phyloP scores from a whole-genome alignment of 768 basidiomycete genomes.

The Strobilomyces echinocephalus region DNA sequence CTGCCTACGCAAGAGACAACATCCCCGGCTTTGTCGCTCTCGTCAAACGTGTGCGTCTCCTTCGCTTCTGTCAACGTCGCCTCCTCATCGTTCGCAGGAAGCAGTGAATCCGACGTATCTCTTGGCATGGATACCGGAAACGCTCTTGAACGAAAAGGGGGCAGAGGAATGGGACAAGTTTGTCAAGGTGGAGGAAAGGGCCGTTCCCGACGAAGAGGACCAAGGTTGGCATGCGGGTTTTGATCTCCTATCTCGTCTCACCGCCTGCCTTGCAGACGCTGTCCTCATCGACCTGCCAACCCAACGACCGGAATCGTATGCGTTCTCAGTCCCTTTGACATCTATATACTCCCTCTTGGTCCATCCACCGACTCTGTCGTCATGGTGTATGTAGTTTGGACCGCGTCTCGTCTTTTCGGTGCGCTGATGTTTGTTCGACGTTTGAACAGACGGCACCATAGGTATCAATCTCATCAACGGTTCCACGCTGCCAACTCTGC shows the following conservation, averaged over 20 bases:
- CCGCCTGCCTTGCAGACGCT: slow-evolving; percentile 47
- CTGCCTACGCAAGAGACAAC: slow-evolving; percentile 86
- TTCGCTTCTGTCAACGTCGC: slow-evolving; percentile 1
- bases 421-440: background rate
- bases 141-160: slow-evolving; percentile 76
- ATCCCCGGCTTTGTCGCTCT: slow-evolving; percentile 90
- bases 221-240: slow-evolving; percentile 47
- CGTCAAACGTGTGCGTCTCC: slow-evolving; percentile 71
- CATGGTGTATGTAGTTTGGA: slow-evolving; percentile 60
- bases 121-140: slow-evolving; percentile 92
- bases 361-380: slow-evolving; percentile 76
- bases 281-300: slow-evolving; percentile 83
- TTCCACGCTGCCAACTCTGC: slow-evolving; percentile 80
- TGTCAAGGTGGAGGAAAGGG: slow-evolving; percentile 71
- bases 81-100: slow-evolving; percentile 45
- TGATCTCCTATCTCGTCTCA: slow-evolving; percentile 1
- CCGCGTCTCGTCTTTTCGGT: background rate
- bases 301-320: slow-evolving; percentile 83
- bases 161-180: slow-evolving; percentile 88
- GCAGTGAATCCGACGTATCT: slow-evolving; percentile 71
- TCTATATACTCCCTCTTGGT: slow-evolving; percentile 88
- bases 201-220: slow-evolving; percentile 57
- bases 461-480: slow-evolving; percentile 86
- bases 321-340: slow-evolving; percentile 89
- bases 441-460: slow-evolving; percentile 69